Base-by-base conservation (phyloP, 495 filamentous ascomycete species). In the Xylaria cubensis region DNA sequence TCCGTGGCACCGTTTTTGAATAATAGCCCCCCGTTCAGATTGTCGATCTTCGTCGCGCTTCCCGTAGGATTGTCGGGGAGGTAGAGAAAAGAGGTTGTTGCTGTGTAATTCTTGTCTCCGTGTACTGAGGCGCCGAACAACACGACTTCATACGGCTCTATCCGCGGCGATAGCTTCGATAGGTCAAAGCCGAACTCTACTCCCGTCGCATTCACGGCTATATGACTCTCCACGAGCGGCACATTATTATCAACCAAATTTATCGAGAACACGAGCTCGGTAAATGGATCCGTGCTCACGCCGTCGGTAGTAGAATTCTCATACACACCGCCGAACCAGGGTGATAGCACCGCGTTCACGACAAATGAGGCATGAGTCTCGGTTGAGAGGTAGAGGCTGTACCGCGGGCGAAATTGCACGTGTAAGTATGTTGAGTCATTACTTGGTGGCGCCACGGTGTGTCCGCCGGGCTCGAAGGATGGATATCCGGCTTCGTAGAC, bases 31-130 rank as follows among this genome's bases (percentile, higher is more conserved):
- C 90, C 89, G 67, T 87, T 84, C 2, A 91, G 78, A 73, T 87
- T 85, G 74, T 93, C 91, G 24, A 92, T 82, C 73, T 88, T 88
- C 17, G 89, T 88, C 19, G 87, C 82, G 72, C 89, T 92, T 29
- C 90, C 88, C 10, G 80, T 83, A 0, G 74, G 67, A 58, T 86
- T 87, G 5, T 87, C 85, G 0, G 90, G 90, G 1, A 93, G 84
- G 61, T 88, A 84, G 36, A 84, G 84, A 21, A 92, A 59, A 29
- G 84, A 69, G 19, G 86, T 86, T 0, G 74, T 84, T 0, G 86
- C 81, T 1, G 80, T 81, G 58, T 76, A 82, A 2, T 76, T 78
- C 12, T 73, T 72, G 8, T 76, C 64, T 19, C 79, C 77, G 13
- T 67, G 62, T n/a, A 74, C 82, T 44, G 81, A 88, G 0, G 81